These are phyloP conservation scores for Suhomyces yuchorum DNA, from an alignment of 1,139 yeast species.

Conservation along the genomic window DNA sequence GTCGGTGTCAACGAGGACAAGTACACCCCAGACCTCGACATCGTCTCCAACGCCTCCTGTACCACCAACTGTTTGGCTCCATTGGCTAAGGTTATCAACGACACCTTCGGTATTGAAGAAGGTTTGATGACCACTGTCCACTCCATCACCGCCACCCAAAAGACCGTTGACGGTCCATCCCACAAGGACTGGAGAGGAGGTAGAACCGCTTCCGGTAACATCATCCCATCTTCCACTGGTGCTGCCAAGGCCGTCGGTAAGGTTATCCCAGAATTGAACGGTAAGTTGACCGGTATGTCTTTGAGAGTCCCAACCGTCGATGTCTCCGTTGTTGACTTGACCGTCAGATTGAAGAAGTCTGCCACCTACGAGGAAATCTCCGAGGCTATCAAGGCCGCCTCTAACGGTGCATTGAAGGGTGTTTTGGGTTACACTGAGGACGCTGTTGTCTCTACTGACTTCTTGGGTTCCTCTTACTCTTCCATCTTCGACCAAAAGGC, in stretches of 20 bases:
- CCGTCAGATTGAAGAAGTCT: conserved; percentile 67
- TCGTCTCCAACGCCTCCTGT: conserved; percentile 85
- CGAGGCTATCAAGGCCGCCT: conserved; percentile 67
- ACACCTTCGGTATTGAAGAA: conserved; percentile 78
- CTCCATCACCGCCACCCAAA: conserved; percentile 89
- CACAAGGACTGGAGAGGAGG: conserved; percentile 97
- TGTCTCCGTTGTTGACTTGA: conserved; percentile 78
- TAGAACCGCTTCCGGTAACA: conserved; percentile 88
- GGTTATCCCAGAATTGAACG: conserved; percentile 85
- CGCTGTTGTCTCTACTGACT: conserved; percentile 83
- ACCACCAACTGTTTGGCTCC: conserved; percentile 92
- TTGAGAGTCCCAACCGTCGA: conserved; percentile 87
- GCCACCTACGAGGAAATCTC: conserved; percentile 77
- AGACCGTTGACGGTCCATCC: conserved; percentile 90
- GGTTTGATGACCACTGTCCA: conserved; percentile 92
- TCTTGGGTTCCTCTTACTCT: conserved; percentile 75
- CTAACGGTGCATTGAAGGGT: conserved; percentile 74
- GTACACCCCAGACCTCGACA: conserved; percentile 69
- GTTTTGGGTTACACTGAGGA: conserved; percentile 82
- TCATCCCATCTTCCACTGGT: conserved; percentile 88
- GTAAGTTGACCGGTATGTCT: conserved; percentile 88
- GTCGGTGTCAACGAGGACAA: conserved; percentile 78
- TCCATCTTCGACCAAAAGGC: conserved; percentile 85
- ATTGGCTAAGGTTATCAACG: conserved; percentile 80
- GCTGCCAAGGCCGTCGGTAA: conserved; percentile 93